These are phyloP conservation scores for Colletotrichum phormii DNA, from an alignment of 2,329 filamentous ascomycete species.

Conservation along the genomic window DNA sequence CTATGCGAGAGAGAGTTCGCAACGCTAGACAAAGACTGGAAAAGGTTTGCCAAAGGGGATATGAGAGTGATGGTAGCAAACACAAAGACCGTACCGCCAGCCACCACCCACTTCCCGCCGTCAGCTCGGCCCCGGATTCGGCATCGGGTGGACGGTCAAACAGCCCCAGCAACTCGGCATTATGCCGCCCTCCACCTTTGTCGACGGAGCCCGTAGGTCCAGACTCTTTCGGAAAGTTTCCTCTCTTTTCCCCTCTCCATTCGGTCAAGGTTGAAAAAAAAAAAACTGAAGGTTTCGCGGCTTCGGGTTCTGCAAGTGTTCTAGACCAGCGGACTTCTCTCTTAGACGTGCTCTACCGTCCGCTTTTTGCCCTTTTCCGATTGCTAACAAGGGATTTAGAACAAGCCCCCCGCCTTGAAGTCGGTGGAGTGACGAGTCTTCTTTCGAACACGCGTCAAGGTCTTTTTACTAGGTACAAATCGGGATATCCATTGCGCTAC, in stretches of 20 bases:
- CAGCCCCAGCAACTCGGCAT: not conserved
- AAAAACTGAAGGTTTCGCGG: not conserved
- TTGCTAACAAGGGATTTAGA: not conserved
- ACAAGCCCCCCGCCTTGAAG: too few species aligned
- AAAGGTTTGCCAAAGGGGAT: not conserved
- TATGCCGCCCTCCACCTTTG: not conserved
- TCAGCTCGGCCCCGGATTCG: slow-evolving; percentile 2
- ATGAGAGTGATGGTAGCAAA: not conserved
- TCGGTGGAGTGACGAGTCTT: not conserved
- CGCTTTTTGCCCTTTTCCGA: not conserved
- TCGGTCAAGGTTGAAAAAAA: not conserved
- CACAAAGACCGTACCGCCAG: not conserved
- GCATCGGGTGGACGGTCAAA: not conserved
- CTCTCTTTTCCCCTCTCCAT: not conserved
- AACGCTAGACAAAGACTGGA: not conserved
- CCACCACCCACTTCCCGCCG: not conserved
- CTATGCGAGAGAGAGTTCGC: not conserved
- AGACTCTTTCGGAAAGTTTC: not conserved
- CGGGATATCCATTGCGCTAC: not conserved
- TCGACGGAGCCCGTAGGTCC: not conserved
- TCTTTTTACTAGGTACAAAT: not conserved
- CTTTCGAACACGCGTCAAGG: not conserved
- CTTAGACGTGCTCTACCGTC: not conserved
- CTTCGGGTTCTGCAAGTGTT: not conserved
- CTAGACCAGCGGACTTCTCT: not conserved